Conservation (phyloP, 257 asterid genomes). For the Ilex asprella region DNA sequence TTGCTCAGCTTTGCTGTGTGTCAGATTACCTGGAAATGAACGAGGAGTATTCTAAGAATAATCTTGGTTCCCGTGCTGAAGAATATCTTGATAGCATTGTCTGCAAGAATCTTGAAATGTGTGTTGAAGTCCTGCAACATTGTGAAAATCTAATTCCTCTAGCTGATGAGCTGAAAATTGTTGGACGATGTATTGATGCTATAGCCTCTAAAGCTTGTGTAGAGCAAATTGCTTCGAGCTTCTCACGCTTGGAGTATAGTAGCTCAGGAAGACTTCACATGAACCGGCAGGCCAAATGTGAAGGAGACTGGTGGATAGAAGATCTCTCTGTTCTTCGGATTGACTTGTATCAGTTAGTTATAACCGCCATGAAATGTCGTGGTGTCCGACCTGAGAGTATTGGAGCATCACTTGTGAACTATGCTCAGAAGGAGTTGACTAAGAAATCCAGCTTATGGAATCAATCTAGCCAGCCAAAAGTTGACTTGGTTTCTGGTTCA, state of each 20-base stretch:
- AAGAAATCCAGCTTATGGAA: constrained; percentile 68
- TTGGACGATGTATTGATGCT: constrained; percentile 63
- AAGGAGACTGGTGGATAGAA: constrained; percentile 96
- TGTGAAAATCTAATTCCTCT: constrained; percentile 85
- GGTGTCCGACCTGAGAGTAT: not conserved
- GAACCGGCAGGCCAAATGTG: constrained; percentile 63
- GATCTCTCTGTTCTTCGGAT: constrained; percentile 71
- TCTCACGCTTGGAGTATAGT: constrained; percentile 84
- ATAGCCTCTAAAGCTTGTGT: constrained; percentile 93
- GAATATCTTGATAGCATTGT: constrained; percentile 68
- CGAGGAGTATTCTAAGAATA: constrained; percentile 72
- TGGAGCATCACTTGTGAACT: not conserved
- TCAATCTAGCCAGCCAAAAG: constrained; percentile 41
- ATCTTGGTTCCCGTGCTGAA: constrained; percentile 67
- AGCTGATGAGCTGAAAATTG: constrained; percentile 72
- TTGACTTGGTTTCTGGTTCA: constrained; percentile 27
- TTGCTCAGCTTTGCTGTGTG: constrained; percentile 70
- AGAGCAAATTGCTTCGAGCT: constrained; percentile 96
- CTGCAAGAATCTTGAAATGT: constrained; percentile 75
- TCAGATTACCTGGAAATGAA: constrained; percentile 90
- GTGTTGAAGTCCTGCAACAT: constrained; percentile 73
- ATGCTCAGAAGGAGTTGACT: not conserved
- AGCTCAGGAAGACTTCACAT: constrained; percentile 93
- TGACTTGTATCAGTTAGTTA: constrained; percentile 24
- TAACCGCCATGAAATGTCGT: not conserved